These are phyloP conservation scores for Kokia cookei DNA, from an alignment of 441 rosid species.

Conservation along the genomic window DNA sequence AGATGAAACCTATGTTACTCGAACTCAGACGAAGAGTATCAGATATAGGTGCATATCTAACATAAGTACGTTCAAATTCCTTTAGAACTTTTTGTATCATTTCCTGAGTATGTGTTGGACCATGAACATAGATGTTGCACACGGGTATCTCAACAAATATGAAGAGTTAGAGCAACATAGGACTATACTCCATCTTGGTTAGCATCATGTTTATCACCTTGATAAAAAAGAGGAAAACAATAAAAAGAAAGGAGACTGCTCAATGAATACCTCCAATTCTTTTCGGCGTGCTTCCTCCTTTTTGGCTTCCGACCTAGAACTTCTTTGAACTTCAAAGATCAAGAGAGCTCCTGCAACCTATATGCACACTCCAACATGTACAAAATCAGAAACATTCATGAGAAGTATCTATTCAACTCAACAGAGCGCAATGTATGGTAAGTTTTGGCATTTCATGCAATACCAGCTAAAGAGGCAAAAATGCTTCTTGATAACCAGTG, in stretches of 20 bases:
- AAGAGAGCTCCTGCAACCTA: slow-evolving; percentile 82
- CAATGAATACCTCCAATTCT: slow-evolving; percentile 59
- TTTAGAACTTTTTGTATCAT: neutral
- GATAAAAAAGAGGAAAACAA: neutral
- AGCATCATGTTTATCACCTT: neutral
- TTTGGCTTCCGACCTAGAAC: slow-evolving; percentile 85
- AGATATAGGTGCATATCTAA: neutral
- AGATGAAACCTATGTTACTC: neutral
- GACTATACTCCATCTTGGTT: neutral
- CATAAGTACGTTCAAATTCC: neutral
- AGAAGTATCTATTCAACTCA: neutral
- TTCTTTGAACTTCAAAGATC: slow-evolving; percentile 87
- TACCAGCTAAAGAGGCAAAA: neutral
- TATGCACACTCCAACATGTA: slow-evolving; percentile 1
- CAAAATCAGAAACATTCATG: neutral
- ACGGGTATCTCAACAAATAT: neutral
- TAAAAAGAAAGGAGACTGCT: neutral
- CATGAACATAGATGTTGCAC: neutral
- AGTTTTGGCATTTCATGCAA: slow-evolving; percentile 1
- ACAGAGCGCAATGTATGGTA: neutral
- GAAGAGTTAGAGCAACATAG: neutral
- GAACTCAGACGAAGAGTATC: neutral
- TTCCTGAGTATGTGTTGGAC: neutral
- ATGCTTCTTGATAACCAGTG: neutral
- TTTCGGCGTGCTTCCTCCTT: slow-evolving; percentile 76